These are phyloP conservation scores for Jacaranda mimosifolia DNA, from an alignment of 257 asterid genomes.

Conservation along the genomic window DNA sequence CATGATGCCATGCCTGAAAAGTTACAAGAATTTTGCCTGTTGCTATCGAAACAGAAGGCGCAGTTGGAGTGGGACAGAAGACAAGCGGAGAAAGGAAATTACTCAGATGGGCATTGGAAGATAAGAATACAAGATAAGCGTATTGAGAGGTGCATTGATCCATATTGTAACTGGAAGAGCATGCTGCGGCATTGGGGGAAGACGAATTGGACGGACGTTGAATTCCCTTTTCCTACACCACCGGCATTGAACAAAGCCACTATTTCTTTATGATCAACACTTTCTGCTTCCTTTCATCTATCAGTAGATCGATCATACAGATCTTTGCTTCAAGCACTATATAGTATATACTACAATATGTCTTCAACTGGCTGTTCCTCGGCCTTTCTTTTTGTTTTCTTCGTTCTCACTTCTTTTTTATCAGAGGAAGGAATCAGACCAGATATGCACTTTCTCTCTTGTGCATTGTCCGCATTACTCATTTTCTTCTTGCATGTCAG, in stretches of 20 bases:
- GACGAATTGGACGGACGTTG: conserved; percentile 66
- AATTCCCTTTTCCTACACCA: conserved; percentile 51
- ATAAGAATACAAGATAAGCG: conserved; percentile 55
- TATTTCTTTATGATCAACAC: conserved; percentile 28
- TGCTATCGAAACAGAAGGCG: conserved; percentile 79
- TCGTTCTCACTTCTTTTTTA: too few relatives aligned
- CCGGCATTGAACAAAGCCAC: conserved; percentile 39
- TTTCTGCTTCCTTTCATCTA: not conserved
- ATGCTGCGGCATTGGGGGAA: conserved; percentile 93
- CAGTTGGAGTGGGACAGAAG: conserved; percentile 90
- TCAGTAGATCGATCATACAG: not conserved
- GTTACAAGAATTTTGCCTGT: conserved; percentile 63
- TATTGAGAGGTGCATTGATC: conserved; percentile 72
- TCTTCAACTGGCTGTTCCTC: not conserved
- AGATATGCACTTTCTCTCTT: too few relatives aligned
- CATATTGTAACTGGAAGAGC: conserved; percentile 71
- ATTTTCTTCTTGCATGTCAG: too few relatives aligned
- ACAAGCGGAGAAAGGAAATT: conserved; percentile 65
- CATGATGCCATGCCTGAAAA: conserved; percentile 74
- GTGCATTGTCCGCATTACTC: too few relatives aligned
- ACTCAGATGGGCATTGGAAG: conserved; percentile 77
- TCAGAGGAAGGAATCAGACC: too few relatives aligned
- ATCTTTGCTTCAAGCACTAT: conserved; percentile 22
- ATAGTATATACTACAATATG: not conserved
- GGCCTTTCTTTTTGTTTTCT: conserved; percentile 5